Evolutionary conservation across 106 monocot species (phyloP).

Genomic region (Amphibolis antarctica): DNA sequence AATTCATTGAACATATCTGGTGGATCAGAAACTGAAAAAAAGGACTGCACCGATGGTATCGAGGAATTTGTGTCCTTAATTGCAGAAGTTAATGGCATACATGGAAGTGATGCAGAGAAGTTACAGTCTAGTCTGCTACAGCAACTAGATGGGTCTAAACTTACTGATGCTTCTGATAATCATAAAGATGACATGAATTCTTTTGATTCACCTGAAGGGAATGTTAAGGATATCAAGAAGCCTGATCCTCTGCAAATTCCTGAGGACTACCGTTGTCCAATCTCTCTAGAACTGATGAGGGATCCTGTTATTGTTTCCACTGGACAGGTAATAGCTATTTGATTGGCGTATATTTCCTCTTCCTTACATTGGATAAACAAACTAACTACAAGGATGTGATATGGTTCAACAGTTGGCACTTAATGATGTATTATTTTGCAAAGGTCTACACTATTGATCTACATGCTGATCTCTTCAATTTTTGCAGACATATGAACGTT

Average conservation of each 20-base stretch:
- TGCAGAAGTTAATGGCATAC: conserved; percentile 24
- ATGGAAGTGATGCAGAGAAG: conserved; percentile 32
- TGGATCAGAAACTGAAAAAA: conserved; percentile 12
- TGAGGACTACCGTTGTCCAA: conserved; percentile 63
- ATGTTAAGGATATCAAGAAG: conserved; percentile 32
- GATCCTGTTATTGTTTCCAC: conserved; percentile 68
- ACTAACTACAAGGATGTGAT: too few relatives aligned
- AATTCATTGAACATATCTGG: conserved; percentile 27
- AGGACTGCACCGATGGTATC: conserved; percentile 17
- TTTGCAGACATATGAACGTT: conserved; percentile 38
- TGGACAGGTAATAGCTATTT: conserved; percentile 3
- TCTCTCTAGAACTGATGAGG: conserved; percentile 60
- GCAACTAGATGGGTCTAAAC: conserved; percentile 13
- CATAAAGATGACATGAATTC: conserved; percentile 15
- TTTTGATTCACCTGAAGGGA: conserved; percentile 26
- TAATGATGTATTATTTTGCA: not conserved
- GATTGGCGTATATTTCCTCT: not conserved
- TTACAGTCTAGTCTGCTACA: conserved; percentile 20
- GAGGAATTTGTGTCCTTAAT: conserved; percentile 35
- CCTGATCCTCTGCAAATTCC: conserved; percentile 41
- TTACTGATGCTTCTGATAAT: conserved; percentile 11
- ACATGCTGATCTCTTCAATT: not conserved
- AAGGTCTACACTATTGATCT: not conserved
- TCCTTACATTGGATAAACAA: not conserved
- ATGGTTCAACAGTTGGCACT: not conserved